Conservation (phyloP, 2,329 filamentous ascomycete genomes). For the Atkinsonella hypoxylon region DNA sequence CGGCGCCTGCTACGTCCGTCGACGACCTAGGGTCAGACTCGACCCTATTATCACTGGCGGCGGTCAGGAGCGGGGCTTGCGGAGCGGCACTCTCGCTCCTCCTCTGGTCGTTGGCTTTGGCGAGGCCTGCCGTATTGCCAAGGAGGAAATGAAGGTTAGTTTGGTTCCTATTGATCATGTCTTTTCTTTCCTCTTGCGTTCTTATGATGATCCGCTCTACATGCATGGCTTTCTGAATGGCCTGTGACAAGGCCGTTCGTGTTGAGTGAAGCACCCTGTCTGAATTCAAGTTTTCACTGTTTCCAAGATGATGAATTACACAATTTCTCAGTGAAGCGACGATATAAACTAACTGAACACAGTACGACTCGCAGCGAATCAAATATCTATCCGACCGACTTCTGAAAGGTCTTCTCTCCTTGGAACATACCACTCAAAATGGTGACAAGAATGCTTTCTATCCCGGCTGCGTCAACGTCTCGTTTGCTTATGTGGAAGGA, state of each 20-base stretch:
- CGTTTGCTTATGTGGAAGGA: conserved; percentile 95
- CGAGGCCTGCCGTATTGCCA: conserved; percentile 85
- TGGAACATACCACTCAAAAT: conserved; percentile 90
- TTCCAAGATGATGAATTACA: neutral
- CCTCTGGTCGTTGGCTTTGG: conserved; percentile 85
- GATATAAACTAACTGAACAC: conserved; percentile 13
- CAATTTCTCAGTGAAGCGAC: neutral
- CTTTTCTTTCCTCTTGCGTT: conserved; percentile 7
- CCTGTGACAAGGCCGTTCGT: conserved; percentile 46
- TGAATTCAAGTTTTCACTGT: conserved; percentile 29
- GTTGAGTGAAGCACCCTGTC: conserved; percentile 58
- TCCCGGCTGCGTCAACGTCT: conserved; percentile 94
- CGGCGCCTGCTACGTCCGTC: conserved; percentile 88
- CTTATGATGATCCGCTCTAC: conserved; percentile 68
- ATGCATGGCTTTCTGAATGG: conserved; percentile 86
- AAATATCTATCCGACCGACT: conserved; percentile 72
- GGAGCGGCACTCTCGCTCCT: conserved; percentile 88
- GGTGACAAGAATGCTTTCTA: conserved; percentile 77
- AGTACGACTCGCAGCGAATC: conserved; percentile 91
- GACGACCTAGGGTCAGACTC: conserved; percentile 82
- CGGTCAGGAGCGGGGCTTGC: conserved; percentile 87
- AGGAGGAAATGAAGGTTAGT: conserved; percentile 82
- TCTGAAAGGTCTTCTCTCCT: conserved; percentile 65
- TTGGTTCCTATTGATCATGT: neutral
- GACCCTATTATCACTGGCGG: conserved; percentile 95